phyloP scores from a whole-genome alignment of 768 basidiomycete genomes.

The Pisolithus marmoratus region DNA sequence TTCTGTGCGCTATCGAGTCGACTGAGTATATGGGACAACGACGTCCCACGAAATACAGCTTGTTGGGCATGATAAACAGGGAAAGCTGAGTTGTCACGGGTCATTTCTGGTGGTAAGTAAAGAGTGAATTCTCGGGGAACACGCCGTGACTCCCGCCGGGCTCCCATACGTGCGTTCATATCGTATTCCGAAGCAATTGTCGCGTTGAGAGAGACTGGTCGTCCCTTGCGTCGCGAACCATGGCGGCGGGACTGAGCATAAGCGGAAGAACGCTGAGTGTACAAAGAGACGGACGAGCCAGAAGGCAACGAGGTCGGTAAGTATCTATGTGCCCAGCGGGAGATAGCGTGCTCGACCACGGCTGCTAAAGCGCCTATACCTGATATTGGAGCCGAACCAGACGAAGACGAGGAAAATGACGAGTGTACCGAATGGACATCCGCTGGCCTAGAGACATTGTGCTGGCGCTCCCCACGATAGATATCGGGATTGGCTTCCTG shows the following conservation, averaged over 20 bases:
- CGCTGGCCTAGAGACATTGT: constrained; percentile 19
- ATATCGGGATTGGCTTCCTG: constrained; percentile 42
- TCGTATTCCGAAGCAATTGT: constrained; percentile 52
- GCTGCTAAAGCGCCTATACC: constrained; percentile 50
- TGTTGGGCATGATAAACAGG: constrained; percentile 7
- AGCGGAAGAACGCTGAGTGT: constrained; percentile 30
- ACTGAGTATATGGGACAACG: constrained; percentile 41
- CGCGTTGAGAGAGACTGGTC: constrained; percentile 44
- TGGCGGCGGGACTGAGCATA: constrained; percentile 36
- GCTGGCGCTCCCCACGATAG: constrained; percentile 49
- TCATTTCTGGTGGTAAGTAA: constrained; percentile 46
- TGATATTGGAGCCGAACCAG: constrained; percentile 32
- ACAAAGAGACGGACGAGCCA: constrained; percentile 31
- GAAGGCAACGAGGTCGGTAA: constrained; percentile 41
- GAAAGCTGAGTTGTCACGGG: constrained; percentile 3
- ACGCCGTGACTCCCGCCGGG: constrained; percentile 53
- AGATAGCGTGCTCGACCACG: constrained; percentile 64
- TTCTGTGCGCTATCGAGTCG: constrained; percentile 47
- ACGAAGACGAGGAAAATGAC: constrained; percentile 25
- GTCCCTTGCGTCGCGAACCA: constrained; percentile 40
- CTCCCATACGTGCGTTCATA: constrained; percentile 56
- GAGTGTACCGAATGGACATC: constrained; percentile 19
- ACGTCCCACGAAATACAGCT: constrained; percentile 39
- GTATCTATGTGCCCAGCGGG: constrained; percentile 62
- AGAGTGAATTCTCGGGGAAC: constrained; percentile 61